Evolutionary conservation across 352 stramenopile genomes (phyloP).

Genomic region (Hyaloperonospora brassicae): DNA sequence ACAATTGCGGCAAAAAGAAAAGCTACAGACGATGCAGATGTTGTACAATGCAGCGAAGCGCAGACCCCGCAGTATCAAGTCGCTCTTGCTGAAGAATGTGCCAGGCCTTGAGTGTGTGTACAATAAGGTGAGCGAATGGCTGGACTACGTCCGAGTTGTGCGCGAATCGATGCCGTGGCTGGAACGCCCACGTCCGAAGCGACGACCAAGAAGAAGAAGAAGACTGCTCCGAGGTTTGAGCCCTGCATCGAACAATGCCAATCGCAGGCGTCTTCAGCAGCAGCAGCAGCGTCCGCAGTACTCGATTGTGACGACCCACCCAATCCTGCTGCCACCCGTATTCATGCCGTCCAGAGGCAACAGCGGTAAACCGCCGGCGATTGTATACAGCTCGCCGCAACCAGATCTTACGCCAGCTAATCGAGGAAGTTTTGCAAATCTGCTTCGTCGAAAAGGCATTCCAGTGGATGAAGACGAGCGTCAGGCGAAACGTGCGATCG

Average conservation of each 20-base stretch:
- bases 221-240: slow-evolving; percentile 22
- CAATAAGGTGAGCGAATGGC: slow-evolving; percentile 22
- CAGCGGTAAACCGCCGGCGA: slow-evolving; percentile 4
- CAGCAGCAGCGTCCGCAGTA: slow-evolving; percentile 30
- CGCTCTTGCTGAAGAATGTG: slow-evolving; percentile 31
- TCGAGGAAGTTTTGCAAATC: slow-evolving; percentile 34
- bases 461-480: slow-evolving; percentile 39
- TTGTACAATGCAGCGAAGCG: slow-evolving; percentile 38
- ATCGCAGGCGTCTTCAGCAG: slow-evolving; percentile 39
- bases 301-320: slow-evolving; percentile 7
- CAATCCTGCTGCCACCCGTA: slow-evolving; percentile 12
- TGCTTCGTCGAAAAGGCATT: slow-evolving; percentile 42
- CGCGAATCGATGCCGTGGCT: slow-evolving; percentile 13
- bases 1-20: slow-evolving; percentile 31
- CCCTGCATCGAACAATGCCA: slow-evolving; percentile 38
- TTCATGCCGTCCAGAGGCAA: not conserved
- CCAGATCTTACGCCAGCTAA: slow-evolving; percentile 33
- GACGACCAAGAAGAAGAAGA: slow-evolving; percentile 19
- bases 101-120: slow-evolving; percentile 33
- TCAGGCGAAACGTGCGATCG: slow-evolving; percentile 25
- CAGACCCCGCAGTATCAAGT: slow-evolving; percentile 32
- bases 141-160: slow-evolving; percentile 23
- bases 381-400: slow-evolving; percentile 10
- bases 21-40: slow-evolving; percentile 38
- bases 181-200: slow-evolving; percentile 14